These are phyloP conservation scores for Tricholoma furcatifolium DNA, from an alignment of 768 basidiomycete genomes.

Conservation along the genomic window DNA sequence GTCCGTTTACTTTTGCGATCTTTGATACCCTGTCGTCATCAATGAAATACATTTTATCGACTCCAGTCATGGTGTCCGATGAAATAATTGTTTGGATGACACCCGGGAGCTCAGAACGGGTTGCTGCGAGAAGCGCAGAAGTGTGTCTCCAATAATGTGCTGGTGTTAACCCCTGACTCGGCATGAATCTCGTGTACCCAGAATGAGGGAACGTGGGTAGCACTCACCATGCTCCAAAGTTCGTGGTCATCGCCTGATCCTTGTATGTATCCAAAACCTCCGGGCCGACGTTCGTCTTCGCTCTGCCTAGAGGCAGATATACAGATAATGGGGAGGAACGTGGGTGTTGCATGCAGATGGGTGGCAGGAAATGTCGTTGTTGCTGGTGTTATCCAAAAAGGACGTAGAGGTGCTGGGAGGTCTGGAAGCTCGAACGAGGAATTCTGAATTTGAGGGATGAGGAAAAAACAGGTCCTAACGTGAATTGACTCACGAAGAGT, in stretches of 20 bases:
- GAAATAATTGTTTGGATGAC: constrained; percentile 36
- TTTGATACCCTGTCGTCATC: constrained; percentile 22
- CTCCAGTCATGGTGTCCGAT: neutral
- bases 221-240: constrained; percentile 72
- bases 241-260: constrained; percentile 97
- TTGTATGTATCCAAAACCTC: constrained; percentile 87
- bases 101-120: constrained; percentile 47
- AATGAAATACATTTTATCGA: constrained; percentile 24
- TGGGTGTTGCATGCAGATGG: constrained; percentile 24
- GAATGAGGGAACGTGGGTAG: neutral
- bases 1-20: constrained; percentile 11
- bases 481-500: constrained; percentile 49
- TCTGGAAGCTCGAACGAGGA: constrained; percentile 71
- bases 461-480: neutral
- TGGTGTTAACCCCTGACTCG: constrained; percentile 10
- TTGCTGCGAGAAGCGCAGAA: constrained; percentile 19
- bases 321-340: constrained; percentile 75
- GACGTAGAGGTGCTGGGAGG: constrained; percentile 67
- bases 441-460: constrained; percentile 34
- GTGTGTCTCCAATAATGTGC: constrained; percentile 11
- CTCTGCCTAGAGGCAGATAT: constrained; percentile 81
- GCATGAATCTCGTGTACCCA: neutral
- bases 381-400: constrained; percentile 85
- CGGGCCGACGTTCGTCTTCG: constrained; percentile 52
- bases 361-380: constrained; percentile 46